Base-by-base conservation (phyloP, 768 basidiomycete genomes). In the Pleurotus platypus region DNA sequence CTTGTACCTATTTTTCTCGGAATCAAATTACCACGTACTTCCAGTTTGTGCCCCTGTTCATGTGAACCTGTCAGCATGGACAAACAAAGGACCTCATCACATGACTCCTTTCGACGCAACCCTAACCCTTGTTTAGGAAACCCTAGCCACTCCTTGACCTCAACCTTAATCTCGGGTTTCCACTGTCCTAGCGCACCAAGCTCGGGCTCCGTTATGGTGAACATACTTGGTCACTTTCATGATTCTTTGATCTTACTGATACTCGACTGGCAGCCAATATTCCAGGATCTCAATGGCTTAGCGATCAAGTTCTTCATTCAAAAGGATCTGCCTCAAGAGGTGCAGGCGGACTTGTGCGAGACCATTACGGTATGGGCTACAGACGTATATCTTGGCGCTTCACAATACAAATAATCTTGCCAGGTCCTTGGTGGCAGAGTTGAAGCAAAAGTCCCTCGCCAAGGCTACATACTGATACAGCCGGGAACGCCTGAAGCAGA, bases 271-370 rank as follows among this genome's bases (percentile, higher is more conserved):
- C 48, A 62, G 87, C 83, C 85, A 47, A 83, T 90, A 58, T 91
- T 91, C 57, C 87, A 89, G 67, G 89, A 89, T 62, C 68, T 63
- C 60, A 82, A 79, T 64, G 85, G 84, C 39, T 69, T 88, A 51
- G 80, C 88, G 2, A 71, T 90, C 77, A 92, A 92, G 65, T 92
- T 92, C 66, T 92, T 92, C 68, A 81, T 92, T 16, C 90, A 92
- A 66, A 90, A 89, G 64, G 89, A 92, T 67, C 75, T 92, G 7
- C 70, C 82, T 3, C 77, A 85, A 57, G 83, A 86, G 62, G 75
- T 83, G 18, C 86, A 88, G 62, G 84, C 85, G 15, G 86, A 90
- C 59, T 69, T 91, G 27, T 86, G 84, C 64, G 87, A 90, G 67
- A 86, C 80, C 12, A 88, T 91, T 51, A 83, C 87, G 0, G 89